Conservation (phyloP, 2,329 filamentous ascomycete genomes). For the Tolypocladium cylindrosporum region DNA sequence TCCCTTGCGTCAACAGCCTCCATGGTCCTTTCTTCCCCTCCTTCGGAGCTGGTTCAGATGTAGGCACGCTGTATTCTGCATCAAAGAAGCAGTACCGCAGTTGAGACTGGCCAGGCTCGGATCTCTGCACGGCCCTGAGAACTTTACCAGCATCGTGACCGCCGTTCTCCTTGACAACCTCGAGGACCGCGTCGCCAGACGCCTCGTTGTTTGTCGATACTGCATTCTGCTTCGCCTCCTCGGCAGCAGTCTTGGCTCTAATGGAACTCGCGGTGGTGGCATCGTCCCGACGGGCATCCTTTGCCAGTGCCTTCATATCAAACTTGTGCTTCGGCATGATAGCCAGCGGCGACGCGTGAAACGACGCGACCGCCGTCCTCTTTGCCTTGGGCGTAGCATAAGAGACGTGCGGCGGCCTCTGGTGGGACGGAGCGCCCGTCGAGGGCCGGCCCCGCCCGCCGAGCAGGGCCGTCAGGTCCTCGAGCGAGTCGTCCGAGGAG, state of each 20-base stretch:
- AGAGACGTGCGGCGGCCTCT: conserved; percentile 8
- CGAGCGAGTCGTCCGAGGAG: conserved; percentile 47
- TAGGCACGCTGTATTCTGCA: conserved; percentile 16
- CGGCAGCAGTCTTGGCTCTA: conserved; percentile 26
- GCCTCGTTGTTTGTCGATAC: conserved; percentile 7
- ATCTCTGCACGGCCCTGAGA: conserved; percentile 40
- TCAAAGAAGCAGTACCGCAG: conserved; percentile 42
- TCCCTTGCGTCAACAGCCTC: conserved; percentile 37
- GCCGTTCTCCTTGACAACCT: conserved; percentile 23
- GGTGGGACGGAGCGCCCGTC: conserved; percentile 3
- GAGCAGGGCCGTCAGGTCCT: conserved; percentile 32
- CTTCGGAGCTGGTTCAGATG: conserved; percentile 16
- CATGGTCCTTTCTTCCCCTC: conserved; percentile 29
- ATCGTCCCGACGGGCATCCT: conserved; percentile 47
- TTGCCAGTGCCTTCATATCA: conserved; percentile 51
- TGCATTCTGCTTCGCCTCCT: conserved; percentile 8
- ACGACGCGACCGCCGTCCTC: conserved; percentile 27
- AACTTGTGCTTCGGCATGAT: conserved; percentile 49
- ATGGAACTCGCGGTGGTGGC: conserved; percentile 46
- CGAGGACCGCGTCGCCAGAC: conserved; percentile 14
- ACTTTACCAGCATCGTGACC: conserved; percentile 34
- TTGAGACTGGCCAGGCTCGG: conserved; percentile 26
- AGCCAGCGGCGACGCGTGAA: conserved; percentile 37
- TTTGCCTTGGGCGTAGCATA: conserved; percentile 37
- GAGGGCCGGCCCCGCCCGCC: conserved; percentile 12